Evolutionary conservation across 305 asterid genomes (phyloP), one percentile per base, ranked within the genome.

Genomic region (Andrographis paniculata): DNA sequence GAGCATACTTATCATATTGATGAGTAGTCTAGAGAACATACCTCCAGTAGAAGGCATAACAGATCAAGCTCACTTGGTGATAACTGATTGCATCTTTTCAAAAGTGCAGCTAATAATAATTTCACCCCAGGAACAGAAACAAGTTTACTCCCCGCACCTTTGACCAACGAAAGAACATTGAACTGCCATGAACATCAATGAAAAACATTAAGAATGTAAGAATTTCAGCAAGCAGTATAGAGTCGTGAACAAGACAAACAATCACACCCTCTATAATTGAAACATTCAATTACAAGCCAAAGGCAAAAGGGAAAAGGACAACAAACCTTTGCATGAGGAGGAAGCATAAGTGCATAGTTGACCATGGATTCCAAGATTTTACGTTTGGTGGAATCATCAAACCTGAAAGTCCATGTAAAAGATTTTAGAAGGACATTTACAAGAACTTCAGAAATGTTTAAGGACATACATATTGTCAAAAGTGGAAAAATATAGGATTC

Each of bases 31-130:
- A 27, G 33, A 33, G 0, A 1, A 33, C 38, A 7, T 62, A 91
- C 99, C 89, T 91, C 95, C 58, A 91, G 66, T 36, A 91, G 65
- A 61, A 87, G 77, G 69, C 93, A 87, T 55, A 83, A 64, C 50
- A 74, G 67, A 59, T 67, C 67, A 56, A 83, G 74, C 65, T 91
- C 99, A 62, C 19, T 66, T 50, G 59, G 70, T 21, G 85, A 70
- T 72, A 91, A 65, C 61, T 64, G 71, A n/a, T 54, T 63, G 33
- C 74, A 82, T 45, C 75, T 70, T 55, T 67, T 70, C 54, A 79
- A 66, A 68, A 91, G 96, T 62, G 70, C 76, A 46, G 60, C 30
- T 20, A 91, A 56, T 50, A 83, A 62, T 43, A 77, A 45, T 57
- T 73, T 68, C 55, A 79, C 82, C 52, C 71, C 91, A 58, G 65